Conservation (phyloP, 208 protist genomes). For the Acanthamoeba castellanii region DNA sequence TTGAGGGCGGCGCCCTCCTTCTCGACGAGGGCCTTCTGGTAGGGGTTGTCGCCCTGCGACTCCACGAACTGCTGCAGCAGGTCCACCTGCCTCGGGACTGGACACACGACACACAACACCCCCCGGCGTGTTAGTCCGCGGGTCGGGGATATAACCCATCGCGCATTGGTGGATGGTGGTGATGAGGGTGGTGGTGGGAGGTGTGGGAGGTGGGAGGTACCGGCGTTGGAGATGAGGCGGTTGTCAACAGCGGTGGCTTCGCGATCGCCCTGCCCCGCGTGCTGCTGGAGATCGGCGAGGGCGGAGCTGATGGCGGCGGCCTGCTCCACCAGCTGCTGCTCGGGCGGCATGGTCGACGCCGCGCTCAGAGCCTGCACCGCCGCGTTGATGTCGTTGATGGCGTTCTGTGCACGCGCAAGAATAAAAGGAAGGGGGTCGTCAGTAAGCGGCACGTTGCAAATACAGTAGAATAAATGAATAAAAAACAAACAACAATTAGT, state of each 20-base stretch:
- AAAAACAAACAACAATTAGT: neutral
- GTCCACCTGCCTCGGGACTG: constrained; percentile 32
- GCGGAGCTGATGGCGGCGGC: constrained; percentile 33
- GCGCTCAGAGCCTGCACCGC: constrained; percentile 42
- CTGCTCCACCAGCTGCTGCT: constrained; percentile 51
- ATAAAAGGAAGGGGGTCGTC: too few relatives aligned
- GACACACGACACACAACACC: too few relatives aligned
- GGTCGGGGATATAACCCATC: too few relatives aligned
- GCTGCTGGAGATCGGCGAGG: neutral
- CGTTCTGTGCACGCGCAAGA: too few relatives aligned
- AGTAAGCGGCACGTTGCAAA: too few relatives aligned
- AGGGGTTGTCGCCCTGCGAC: constrained; percentile 16
- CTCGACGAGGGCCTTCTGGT: neutral
- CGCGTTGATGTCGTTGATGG: constrained; percentile 32
- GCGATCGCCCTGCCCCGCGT: constrained; percentile 12
- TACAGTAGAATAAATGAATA: too few relatives aligned
- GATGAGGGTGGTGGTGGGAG: neutral
- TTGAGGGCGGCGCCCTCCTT: constrained; percentile 5
- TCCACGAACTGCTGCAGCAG: constrained; percentile 43
- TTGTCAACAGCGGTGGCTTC: neutral
- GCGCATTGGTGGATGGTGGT: too few relatives aligned
- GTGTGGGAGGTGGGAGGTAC: neutral
- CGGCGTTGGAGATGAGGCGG: constrained; percentile 4
- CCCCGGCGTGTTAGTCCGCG: too few relatives aligned
- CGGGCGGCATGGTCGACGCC: constrained; percentile 38